Evolutionary conservation across 257 asterid genomes (phyloP).

Genomic region (Rehmannia glutinosa): DNA sequence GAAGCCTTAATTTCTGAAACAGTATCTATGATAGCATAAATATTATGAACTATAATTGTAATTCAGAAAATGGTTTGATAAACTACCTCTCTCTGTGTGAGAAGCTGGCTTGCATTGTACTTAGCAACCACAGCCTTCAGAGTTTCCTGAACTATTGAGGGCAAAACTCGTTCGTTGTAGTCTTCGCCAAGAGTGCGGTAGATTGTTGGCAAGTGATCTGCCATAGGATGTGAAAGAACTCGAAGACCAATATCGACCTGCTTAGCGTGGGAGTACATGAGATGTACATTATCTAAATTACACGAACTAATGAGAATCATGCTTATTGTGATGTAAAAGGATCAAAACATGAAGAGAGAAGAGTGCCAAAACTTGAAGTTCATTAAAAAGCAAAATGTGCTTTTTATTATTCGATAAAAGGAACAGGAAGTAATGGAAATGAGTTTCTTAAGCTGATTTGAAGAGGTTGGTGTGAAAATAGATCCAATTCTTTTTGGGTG

Average conservation of each 20-base stretch:
- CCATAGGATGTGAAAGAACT: constrained; percentile 34
- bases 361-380: background rate
- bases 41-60: too few species aligned
- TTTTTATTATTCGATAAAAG: background rate
- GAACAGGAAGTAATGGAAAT: background rate
- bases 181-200: constrained; percentile 29
- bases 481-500: background rate
- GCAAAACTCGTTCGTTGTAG: constrained; percentile 31
- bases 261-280: background rate
- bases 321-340: background rate
- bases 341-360: background rate
- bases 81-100: constrained; percentile 33
- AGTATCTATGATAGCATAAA: too few species aligned
- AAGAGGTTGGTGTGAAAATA: background rate
- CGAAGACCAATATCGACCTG: constrained; percentile 28
- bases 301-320: background rate
- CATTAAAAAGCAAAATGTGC: background rate
- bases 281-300: background rate
- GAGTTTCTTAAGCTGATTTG: background rate
- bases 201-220: constrained; percentile 21
- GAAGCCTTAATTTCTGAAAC: background rate
- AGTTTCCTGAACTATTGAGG: constrained; percentile 31
- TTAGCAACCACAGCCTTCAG: constrained; percentile 34
- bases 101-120: constrained; percentile 36
- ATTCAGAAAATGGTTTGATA: background rate